Percentiles rank a stretch among this genome's conserved stretches.
Evolutionary conservation across 129 eudicot species (phyloP).

Genomic region (Ambrosia artemisiifolia): DNA sequence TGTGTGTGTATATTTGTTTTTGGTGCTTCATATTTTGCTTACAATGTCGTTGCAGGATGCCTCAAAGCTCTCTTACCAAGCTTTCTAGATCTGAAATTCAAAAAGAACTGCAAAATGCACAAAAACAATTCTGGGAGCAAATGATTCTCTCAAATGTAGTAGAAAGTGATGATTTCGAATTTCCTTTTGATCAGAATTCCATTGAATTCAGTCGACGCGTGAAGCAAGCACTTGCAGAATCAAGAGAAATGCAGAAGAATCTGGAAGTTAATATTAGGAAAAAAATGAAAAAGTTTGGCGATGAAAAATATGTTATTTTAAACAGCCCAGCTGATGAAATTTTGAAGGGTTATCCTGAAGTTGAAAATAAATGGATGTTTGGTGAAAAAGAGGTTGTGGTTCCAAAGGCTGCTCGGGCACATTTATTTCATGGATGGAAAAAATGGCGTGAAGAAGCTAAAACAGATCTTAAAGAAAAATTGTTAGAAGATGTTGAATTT

Average conservation of each 20-base stretch:
- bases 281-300: conserved; percentile 60
- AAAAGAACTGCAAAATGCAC: conserved; percentile 65
- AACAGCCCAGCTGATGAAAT: conserved; percentile 59
- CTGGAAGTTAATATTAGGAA: conserved; percentile 59
- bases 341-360: conserved; percentile 78
- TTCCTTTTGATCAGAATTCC: conserved; percentile 36
- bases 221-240: conserved; percentile 55
- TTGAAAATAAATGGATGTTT: conserved; percentile 80
- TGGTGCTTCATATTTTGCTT: conserved; percentile 25
- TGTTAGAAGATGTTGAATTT: conserved; percentile 61
- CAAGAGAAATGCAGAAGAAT: conserved; percentile 72
- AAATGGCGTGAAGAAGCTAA: conserved; percentile 78
- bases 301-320: conserved; percentile 58
- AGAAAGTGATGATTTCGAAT: conserved; percentile 46
- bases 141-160: conserved; percentile 53
- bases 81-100: conserved; percentile 65
- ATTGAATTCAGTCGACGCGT: conserved; percentile 49
- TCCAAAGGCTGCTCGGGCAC: conserved; percentile 69
- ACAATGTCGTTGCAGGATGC: conserved; percentile 41
- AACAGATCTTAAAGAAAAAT: conserved; percentile 50
- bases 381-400: conserved; percentile 71
- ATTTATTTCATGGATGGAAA: conserved; percentile 78
- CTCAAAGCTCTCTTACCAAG: conserved; percentile 50
- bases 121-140: conserved; percentile 65
- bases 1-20: not conserved